Evolutionary conservation across 2,329 filamentous ascomycete species (phyloP).

Genomic region (Colletotrichum karsti): DNA sequence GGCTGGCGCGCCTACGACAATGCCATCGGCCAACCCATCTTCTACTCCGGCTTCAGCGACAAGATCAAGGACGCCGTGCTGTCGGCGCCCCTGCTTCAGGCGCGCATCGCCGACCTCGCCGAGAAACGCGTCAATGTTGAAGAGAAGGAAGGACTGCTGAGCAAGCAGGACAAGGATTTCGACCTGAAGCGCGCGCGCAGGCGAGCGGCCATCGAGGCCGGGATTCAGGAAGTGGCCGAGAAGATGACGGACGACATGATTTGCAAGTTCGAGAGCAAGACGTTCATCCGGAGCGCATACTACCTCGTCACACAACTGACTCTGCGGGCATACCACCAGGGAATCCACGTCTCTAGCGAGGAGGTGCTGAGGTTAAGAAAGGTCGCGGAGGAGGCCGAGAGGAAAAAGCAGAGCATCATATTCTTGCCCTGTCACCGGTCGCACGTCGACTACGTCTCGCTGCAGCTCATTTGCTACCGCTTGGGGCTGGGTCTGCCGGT

Average conservation of each 20-base stretch:
- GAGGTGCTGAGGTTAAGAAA: constrained; percentile 85
- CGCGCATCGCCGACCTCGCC: constrained; percentile 80
- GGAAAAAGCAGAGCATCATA: constrained; percentile 93
- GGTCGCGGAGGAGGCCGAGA: constrained; percentile 83
- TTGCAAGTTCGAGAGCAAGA: constrained; percentile 97
- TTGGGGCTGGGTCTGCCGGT: constrained; percentile 88
- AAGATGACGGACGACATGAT: constrained; percentile 95
- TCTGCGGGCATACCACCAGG: constrained; percentile 94
- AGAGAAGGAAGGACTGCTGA: constrained; percentile 75
- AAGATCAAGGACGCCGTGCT: constrained; percentile 85
- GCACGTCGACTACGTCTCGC: constrained; percentile 94
- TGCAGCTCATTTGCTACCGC: constrained; percentile 95
- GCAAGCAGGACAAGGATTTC: constrained; percentile 63
- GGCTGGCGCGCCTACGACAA: constrained; percentile 96
- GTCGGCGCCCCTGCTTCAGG: constrained; percentile 76
- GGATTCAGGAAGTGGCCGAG: constrained; percentile 82
- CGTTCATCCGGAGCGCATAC: constrained; percentile 91
- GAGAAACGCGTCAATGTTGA: constrained; percentile 79
- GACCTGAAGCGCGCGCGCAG: constrained; percentile 60
- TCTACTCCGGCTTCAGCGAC: constrained; percentile 91
- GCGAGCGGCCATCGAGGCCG: constrained; percentile 73
- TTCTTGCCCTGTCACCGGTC: constrained; percentile 95
- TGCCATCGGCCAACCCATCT: constrained; percentile 90
- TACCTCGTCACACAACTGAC: constrained; percentile 89
- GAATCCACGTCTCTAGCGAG: constrained; percentile 94